These are phyloP conservation scores for Fusarium multiceps DNA, from an alignment of 2,329 filamentous ascomycete genomes.

Conservation along the genomic window DNA sequence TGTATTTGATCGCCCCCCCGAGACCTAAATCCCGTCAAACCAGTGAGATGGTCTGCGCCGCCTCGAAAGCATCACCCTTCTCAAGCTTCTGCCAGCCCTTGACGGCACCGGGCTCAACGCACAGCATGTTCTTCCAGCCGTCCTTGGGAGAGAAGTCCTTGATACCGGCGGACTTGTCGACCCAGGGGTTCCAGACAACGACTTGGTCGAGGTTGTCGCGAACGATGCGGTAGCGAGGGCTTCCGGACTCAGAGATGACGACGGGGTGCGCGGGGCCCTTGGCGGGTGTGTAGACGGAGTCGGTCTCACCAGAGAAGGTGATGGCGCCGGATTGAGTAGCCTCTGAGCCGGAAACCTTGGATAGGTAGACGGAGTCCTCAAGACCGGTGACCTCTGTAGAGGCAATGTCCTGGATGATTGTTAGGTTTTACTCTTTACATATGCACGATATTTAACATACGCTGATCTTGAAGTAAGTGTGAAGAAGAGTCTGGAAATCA, in stretches of 20 bases:
- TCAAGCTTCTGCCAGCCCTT: slow-evolving; percentile 86
- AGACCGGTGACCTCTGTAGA: slow-evolving; percentile 80
- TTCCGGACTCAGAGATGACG: slow-evolving; percentile 70
- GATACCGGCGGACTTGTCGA: slow-evolving; percentile 83
- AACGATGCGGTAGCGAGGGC: slow-evolving; percentile 76
- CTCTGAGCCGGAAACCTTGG: slow-evolving; percentile 80
- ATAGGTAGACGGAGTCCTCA: slow-evolving; percentile 78
- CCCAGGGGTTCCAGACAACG: slow-evolving; percentile 98
- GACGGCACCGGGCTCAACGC: slow-evolving; percentile 90
- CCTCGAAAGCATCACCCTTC: slow-evolving; percentile 75
- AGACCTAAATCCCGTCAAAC: slow-evolving; percentile 39
- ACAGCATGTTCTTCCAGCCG: slow-evolving; percentile 93
- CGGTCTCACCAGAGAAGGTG: slow-evolving; percentile 80
- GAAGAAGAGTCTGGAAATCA: slow-evolving; percentile 91
- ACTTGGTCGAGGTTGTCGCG: slow-evolving; percentile 88
- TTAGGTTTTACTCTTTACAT: not conserved
- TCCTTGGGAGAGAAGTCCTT: slow-evolving; percentile 89
- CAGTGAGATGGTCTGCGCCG: slow-evolving; percentile 66
- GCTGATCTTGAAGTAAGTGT: slow-evolving; percentile 86
- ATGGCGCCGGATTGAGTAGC: slow-evolving; percentile 74
- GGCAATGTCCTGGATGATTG: slow-evolving; percentile 76
- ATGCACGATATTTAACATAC: slow-evolving; percentile 61
- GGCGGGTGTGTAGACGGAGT: slow-evolving; percentile 85
- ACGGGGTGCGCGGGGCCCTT: slow-evolving; percentile 69
- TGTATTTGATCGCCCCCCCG: slow-evolving; percentile 12